Evolutionary conservation across 139 green algal species (phyloP).

Genomic region (Mesotaenium endlicherianum): DNA sequence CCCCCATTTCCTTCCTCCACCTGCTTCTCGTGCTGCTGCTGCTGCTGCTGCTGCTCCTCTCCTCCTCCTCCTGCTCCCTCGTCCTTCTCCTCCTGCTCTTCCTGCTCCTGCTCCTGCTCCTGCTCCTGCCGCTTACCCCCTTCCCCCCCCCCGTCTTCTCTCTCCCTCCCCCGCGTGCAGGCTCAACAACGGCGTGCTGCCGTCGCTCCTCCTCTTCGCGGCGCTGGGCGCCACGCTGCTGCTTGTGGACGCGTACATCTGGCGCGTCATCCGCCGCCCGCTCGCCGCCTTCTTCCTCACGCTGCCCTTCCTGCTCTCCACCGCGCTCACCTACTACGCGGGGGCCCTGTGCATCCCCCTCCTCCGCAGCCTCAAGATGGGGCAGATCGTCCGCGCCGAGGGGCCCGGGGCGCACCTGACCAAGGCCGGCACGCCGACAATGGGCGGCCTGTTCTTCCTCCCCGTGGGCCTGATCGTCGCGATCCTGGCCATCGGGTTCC

Average conservation of each 20-base stretch:
- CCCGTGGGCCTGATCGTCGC: constrained; percentile 44
- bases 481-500: background rate
- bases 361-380: constrained; percentile 22
- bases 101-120: too few relatives aligned
- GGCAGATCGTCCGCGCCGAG: constrained; percentile 48
- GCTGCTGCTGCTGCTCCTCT: too few relatives aligned
- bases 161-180: background rate
- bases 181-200: background rate
- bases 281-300: constrained; percentile 41
- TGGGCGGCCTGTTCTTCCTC: constrained; percentile 54
- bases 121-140: too few relatives aligned
- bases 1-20: too few relatives aligned
- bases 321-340: constrained; percentile 1
- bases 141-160: too few relatives aligned
- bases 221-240: constrained; percentile 12
- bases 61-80: too few relatives aligned
- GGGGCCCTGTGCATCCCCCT: constrained; percentile 36
- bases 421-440: constrained; percentile 55
- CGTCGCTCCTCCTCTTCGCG: background rate
- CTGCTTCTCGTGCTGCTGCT: too few relatives aligned
- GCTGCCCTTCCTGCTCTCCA: constrained; percentile 33
- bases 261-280: constrained; percentile 29
- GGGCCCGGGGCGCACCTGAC: constrained; percentile 40
- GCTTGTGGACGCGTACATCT: constrained; percentile 19
- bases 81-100: too few relatives aligned